Conservation (phyloP, 495 filamentous ascomycete species). For the Neurospora sp. region DNA sequence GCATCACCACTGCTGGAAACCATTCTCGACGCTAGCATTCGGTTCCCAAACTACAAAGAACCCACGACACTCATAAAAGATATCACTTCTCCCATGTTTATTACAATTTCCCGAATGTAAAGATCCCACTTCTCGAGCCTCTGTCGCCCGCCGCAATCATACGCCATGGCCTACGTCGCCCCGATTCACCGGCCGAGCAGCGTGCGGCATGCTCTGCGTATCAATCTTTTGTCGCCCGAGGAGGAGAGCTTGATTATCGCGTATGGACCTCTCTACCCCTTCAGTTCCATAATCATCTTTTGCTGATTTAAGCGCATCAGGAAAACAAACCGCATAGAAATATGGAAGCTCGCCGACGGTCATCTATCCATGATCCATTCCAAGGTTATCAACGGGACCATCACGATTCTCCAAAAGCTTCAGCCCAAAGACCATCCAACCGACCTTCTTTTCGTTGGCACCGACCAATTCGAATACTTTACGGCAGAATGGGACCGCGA, state of each 20-base stretch:
- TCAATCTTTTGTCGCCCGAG: constrained; percentile 59
- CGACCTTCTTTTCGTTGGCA: constrained; percentile 88
- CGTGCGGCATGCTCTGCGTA: constrained; percentile 75
- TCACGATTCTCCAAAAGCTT: constrained; percentile 77
- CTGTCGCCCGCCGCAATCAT: constrained; percentile 1
- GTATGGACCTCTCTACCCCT: constrained; percentile 41
- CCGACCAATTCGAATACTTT: constrained; percentile 81
- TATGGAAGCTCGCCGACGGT: constrained; percentile 47
- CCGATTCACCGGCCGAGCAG: constrained; percentile 89
- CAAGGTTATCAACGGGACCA: constrained; percentile 65
- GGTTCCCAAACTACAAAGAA: neutral
- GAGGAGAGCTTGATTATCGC: constrained; percentile 79
- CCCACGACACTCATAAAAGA: neutral
- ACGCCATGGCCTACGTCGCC: constrained; percentile 80
- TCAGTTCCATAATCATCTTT: neutral
- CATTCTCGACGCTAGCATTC: neutral
- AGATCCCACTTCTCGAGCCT: neutral
- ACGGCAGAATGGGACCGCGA: constrained; percentile 71
- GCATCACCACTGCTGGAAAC: neutral
- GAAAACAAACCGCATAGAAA: constrained; percentile 86
- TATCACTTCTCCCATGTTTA: neutral
- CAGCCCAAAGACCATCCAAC: constrained; percentile 60
- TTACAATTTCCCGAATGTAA: constrained; percentile 10
- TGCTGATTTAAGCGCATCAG: constrained; percentile 32
- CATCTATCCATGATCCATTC: constrained; percentile 44